These are phyloP conservation scores for Metarhizium sp. DNA, from an alignment of 2,329 filamentous ascomycete species.

Conservation along the genomic window DNA sequence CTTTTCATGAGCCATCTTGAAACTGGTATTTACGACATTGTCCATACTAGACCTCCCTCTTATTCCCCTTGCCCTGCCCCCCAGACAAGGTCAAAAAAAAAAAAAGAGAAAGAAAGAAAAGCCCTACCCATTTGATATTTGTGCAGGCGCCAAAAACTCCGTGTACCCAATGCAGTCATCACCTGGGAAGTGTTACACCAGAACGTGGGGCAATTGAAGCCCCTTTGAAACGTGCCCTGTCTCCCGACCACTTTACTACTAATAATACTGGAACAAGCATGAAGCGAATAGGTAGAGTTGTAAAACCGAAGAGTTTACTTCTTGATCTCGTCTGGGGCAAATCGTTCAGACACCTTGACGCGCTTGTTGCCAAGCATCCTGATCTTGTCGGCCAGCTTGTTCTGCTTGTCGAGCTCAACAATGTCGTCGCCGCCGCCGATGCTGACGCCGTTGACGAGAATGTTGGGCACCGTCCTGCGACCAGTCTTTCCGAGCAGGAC, in stretches of 20 bases:
- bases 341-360: constrained; percentile 40
- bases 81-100: too few species aligned
- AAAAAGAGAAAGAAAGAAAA: not conserved
- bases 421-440: constrained; percentile 90
- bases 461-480: constrained; percentile 80
- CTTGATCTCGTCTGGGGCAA: constrained; percentile 13
- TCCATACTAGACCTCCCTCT: too few species aligned
- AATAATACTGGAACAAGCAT: not conserved
- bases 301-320: constrained; percentile 1
- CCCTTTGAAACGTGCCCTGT: not conserved
- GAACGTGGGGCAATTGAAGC: not conserved
- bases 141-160: not conserved
- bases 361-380: constrained; percentile 64
- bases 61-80: too few species aligned
- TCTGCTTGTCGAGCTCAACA: constrained; percentile 56
- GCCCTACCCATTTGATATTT: not conserved
- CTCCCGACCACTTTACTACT: not conserved
- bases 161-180: not conserved
- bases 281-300: not conserved
- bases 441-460: constrained; percentile 78
- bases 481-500: constrained; percentile 65
- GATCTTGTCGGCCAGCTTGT: constrained; percentile 62
- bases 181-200: not conserved
- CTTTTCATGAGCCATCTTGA: not conserved
- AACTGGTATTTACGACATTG: not conserved